Evolutionary conservation across 1,284 basidiomycete species (phyloP).

Genomic region (Farysia itapuensis): DNA sequence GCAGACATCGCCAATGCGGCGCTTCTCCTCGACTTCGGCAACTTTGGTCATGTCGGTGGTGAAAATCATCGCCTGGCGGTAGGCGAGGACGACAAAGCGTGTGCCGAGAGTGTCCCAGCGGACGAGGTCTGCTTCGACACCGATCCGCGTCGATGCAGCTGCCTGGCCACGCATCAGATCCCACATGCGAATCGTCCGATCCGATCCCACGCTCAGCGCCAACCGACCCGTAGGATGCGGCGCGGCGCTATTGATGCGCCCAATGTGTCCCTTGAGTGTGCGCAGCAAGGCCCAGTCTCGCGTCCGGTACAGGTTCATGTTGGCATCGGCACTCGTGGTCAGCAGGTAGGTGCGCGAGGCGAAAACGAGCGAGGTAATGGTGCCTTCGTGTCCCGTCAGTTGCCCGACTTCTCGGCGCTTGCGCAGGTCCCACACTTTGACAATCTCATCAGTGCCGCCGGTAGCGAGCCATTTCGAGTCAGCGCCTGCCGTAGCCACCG

Average conservation of each 20-base stretch:
- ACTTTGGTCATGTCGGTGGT: constrained; percentile 50
- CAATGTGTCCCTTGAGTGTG: constrained; percentile 86
- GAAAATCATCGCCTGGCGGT: constrained; percentile 45
- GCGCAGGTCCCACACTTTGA: constrained; percentile 95
- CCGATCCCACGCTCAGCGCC: constrained; percentile 85
- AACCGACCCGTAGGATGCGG: constrained; percentile 91
- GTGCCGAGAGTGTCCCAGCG: constrained; percentile 43
- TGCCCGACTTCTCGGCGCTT: constrained; percentile 88
- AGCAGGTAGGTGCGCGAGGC: constrained; percentile 85
- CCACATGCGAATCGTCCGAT: constrained; percentile 92
- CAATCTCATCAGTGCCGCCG: constrained; percentile 88
- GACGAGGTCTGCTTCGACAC: constrained; percentile 49
- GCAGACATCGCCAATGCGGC: constrained; percentile 43
- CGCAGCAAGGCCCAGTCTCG: constrained; percentile 90
- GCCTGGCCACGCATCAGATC: constrained; percentile 93
- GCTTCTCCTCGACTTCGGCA: constrained; percentile 41
- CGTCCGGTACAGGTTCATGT: constrained; percentile 84
- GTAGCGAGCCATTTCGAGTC: constrained; percentile 84
- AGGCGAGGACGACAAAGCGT: constrained; percentile 47
- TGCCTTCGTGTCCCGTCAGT: constrained; percentile 88
- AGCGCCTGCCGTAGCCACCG: constrained; percentile 69
- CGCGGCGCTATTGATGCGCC: constrained; percentile 82
- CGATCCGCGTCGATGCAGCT: constrained; percentile 75
- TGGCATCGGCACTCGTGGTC: constrained; percentile 75
- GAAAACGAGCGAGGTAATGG: constrained; percentile 85